Base-by-base conservation (phyloP, 768 basidiomycete genomes). In the Pleurotus ostreatus region DNA sequence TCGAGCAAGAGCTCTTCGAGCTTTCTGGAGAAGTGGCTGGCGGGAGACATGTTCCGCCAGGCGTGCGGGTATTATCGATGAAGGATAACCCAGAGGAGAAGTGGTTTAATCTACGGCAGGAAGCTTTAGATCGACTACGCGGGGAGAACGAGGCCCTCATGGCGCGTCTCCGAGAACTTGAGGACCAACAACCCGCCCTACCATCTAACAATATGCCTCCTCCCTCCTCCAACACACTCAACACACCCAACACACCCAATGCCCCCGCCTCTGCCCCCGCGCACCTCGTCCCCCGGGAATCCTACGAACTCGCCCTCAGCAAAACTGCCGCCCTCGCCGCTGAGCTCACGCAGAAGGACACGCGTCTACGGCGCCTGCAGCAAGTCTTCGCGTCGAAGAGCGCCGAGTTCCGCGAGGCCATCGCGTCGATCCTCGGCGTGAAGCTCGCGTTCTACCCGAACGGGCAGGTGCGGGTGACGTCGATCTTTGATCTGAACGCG, bases 371-470 rank as follows among this genome's bases (percentile, higher is more conserved):
- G 54, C 75, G 92, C 41, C 73, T 98, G 26, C 85, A 94, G 64
- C 84, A 95, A 82, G 92, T 88, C 4, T 97, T 92, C 71, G 73
- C 79, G 0, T 83, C 85, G 34, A 98, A 97, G 68, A 86, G 87
- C 7, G 82, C 88, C 57, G 94, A 98, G 65, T 96, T 98, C 75
- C 83, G 91, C 39, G 92, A 95, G 66, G 87, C 94, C 5, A 89
- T 98, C 57, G 86, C 88, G 3, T 86, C 89, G 0, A 88, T 98
- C 48, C 80, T 98, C 0, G 96, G 95, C 5, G 86, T 94, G 66
- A 93, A 96, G 63, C 81, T 98, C 49, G 86, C 88, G 1, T 97
- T 98, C 67, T 91, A 91, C 65, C 90, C 89, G 13, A 93, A 92
- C 49, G 95, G 94, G 0, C 85, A 92, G 62, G 88, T 98, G 48